Evolutionary conservation across 768 basidiomycete genomes (phyloP), one percentile per base, ranked within the genome.

Genomic region (Suillus americanus): DNA sequence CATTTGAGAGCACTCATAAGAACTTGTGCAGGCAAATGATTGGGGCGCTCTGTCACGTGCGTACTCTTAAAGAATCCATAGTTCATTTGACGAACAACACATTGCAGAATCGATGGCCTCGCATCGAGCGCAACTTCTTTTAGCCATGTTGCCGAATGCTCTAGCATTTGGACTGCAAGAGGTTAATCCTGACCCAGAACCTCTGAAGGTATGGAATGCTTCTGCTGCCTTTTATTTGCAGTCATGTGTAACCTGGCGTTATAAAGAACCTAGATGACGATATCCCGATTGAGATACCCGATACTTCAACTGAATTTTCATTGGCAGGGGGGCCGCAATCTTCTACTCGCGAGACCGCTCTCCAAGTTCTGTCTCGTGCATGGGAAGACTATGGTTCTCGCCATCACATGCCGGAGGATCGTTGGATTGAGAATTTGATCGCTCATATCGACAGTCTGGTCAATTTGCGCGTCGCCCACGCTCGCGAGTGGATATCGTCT

Each of bases 21-120:
- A 37, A 50, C 41, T 45, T 35, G 14, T 60, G 20, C 63, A 87
- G 87, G 81, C 84, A 2, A 87, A 87, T 33, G 88, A 89, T 65
- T 89, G 87, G 87, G 85, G 85, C 18, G 78, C 88, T 0, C 74
- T 88, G 54, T 87, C 87, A 55, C 86, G 88, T 89, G 66, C 59
- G 86, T 72, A 9, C 20, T 8, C 20, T 1, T 18, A 51, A 13
- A 23, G 6, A 30, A 35, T 35, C 41, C 13, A 8, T 8, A 10
- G 35, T 30, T 23, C 2, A 16, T 20, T 46, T 5, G 53, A 30
- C 61, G 20, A 51, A 67, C 9, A 53, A 14, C 18, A 12, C 23
- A 53, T 0, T 63, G 10, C 61, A 85, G 83, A 84, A 76, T 83
- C 80, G 1, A 78, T 84, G 70, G 79, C 79, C 2, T 78, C 80